These are phyloP conservation scores for Nothophaeocryptopus gaeumannii DNA, from an alignment of 2,329 filamentous ascomycete species.

Conservation along the genomic window DNA sequence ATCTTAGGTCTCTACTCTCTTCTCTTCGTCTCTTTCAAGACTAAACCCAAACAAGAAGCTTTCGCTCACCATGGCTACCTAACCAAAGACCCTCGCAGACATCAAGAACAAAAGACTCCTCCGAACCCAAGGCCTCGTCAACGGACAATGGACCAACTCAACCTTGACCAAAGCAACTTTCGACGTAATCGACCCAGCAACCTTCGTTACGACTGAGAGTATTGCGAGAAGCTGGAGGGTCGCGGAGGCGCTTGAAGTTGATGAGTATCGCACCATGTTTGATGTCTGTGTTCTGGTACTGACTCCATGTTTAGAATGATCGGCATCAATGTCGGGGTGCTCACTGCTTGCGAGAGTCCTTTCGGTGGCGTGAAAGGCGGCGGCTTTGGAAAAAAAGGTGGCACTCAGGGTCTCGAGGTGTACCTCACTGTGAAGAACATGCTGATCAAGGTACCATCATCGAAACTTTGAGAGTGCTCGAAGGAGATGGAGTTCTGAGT, in stretches of 20 bases:
- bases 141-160: constrained; percentile 26
- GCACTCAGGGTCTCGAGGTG: constrained; percentile 60
- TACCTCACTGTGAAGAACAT: constrained; percentile 36
- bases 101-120: constrained; percentile 24
- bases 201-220: constrained; percentile 77
- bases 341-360: constrained; percentile 20
- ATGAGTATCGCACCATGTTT: not conserved
- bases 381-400: constrained; percentile 53
- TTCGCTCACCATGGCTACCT: constrained; percentile 5
- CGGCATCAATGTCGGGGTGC: constrained; percentile 57
- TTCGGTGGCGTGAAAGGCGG: constrained; percentile 46
- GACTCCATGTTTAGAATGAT: constrained; percentile 57
- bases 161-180: constrained; percentile 46
- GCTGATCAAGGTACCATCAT: constrained; percentile 5
- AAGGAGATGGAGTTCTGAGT: too few relatives aligned
- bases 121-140: constrained; percentile 22
- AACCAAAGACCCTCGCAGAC: constrained; percentile 17
- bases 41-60: too few relatives aligned
- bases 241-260: constrained; percentile 71
- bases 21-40: too few relatives aligned
- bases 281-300: not conserved
- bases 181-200: constrained; percentile 27
- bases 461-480: too few relatives aligned
- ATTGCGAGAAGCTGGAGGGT: constrained; percentile 58
- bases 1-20: too few relatives aligned